A percentile compares a stretch with the other conserved stretches of the same genome.
These are phyloP conservation scores for Fraxinus dipetala DNA, from an alignment of 305 asterid genomes.

Conservation along the genomic window DNA sequence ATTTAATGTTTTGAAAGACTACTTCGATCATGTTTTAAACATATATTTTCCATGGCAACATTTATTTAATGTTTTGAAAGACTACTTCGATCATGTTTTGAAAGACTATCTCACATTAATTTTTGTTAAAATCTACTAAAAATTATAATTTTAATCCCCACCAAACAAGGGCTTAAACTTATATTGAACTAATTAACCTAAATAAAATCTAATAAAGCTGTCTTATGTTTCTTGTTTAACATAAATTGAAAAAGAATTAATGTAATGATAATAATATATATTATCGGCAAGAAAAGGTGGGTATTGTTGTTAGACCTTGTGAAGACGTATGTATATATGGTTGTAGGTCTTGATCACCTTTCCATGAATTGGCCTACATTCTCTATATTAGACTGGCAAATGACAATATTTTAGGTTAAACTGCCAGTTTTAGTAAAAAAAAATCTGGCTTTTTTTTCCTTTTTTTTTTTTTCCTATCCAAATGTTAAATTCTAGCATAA, in stretches of 20 bases:
- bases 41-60: not conserved
- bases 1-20: too few relatives aligned
- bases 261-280: not conserved
- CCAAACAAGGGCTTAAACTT: slow-evolving; percentile 21
- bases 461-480: too few relatives aligned
- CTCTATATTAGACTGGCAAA: slow-evolving; percentile 2
- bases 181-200: slow-evolving; percentile 27
- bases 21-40: not conserved
- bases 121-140: too few relatives aligned
- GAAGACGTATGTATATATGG: slow-evolving; percentile 27
- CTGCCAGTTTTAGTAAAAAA: not conserved
- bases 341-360: slow-evolving; percentile 43
- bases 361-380: slow-evolving; percentile 37
- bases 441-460: not conserved
- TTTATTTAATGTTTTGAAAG: too few relatives aligned
- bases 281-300: slow-evolving; percentile 27
- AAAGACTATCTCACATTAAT: not conserved
- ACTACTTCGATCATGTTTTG: not conserved
- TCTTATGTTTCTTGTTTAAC: not conserved
- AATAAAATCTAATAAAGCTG: slow-evolving; percentile 11
- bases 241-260: slow-evolving; percentile 4
- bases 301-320: slow-evolving; percentile 41
- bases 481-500: not conserved
- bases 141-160: not conserved
- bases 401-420: not conserved